A percentile compares a stretch with the other conserved stretches of the same genome.
phyloP scores from a whole-genome alignment of 1,139 yeast species.

The Taiozyma onychis region DNA sequence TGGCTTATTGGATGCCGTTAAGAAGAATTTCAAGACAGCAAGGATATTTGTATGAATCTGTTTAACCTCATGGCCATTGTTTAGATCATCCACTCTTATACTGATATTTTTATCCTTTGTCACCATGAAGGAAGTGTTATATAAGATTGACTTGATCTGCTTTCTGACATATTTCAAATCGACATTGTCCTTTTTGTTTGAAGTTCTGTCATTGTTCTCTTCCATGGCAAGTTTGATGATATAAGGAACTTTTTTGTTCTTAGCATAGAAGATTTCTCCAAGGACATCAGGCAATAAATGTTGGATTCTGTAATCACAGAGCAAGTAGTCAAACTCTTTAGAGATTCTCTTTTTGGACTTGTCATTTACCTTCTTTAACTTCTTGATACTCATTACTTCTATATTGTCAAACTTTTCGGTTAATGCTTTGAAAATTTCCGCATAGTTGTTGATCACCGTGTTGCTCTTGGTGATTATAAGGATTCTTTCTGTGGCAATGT shows the following conservation, averaged over 20 bases:
- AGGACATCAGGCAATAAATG: constrained; percentile 50
- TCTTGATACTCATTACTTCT: constrained; percentile 52
- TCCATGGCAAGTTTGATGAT: constrained; percentile 55
- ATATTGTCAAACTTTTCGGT: constrained; percentile 55
- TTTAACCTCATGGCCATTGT: constrained; percentile 20
- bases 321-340: constrained; percentile 58
- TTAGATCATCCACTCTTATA: constrained; percentile 41
- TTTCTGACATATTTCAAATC: constrained; percentile 56
- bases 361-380: constrained; percentile 41
- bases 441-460: constrained; percentile 45
- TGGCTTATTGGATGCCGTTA: constrained; percentile 42
- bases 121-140: constrained; percentile 55
- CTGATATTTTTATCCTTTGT: constrained; percentile 41
- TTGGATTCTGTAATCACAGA: constrained; percentile 61
- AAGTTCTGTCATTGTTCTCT: background rate
- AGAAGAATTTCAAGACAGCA: constrained; percentile 46
- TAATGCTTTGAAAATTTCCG: constrained; percentile 40
- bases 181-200: constrained; percentile 43
- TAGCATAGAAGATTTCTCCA: constrained; percentile 53
- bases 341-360: constrained; percentile 41
- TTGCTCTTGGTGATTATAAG: constrained; percentile 68
- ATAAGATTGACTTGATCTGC: constrained; percentile 56
- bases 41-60: constrained; percentile 50
- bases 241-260: constrained; percentile 55
- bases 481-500: constrained; percentile 44